These are phyloP conservation scores for Vigna angularis DNA, from an alignment of 306 rosid genomes.

Conservation along the genomic window DNA sequence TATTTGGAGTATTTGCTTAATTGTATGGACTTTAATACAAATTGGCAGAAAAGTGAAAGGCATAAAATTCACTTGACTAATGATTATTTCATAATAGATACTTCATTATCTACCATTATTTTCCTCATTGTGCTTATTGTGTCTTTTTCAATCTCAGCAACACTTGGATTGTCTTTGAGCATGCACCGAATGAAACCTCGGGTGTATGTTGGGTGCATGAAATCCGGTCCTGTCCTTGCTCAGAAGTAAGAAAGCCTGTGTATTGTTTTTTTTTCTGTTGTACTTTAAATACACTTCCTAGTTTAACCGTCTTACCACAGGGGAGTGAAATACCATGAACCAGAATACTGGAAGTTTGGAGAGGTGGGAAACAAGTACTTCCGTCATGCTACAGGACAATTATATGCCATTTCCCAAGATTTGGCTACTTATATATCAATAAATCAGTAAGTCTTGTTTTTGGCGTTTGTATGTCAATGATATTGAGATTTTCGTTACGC, in stretches of 20 bases:
- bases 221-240: constrained; percentile 90
- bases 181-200: constrained; percentile 69
- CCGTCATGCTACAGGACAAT: constrained; percentile 93
- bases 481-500: constrained; percentile 12
- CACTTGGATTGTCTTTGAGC: constrained; percentile 68
- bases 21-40: not conserved
- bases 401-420: constrained; percentile 86
- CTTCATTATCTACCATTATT: constrained; percentile 15
- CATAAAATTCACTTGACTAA: not conserved
- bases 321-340: constrained; percentile 93
- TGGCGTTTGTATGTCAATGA: constrained; percentile 20
- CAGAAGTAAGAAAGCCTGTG: constrained; percentile 66
- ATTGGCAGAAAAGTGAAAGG: not conserved
- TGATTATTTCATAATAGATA: constrained; percentile 6
- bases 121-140: constrained; percentile 28
- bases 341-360: constrained; percentile 95
- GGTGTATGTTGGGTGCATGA: constrained; percentile 94
- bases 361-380: constrained; percentile 86
- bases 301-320: constrained; percentile 49
- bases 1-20: constrained; percentile 1
- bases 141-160: constrained; percentile 53
- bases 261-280: constrained; percentile 17
- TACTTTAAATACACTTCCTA: constrained; percentile 37
- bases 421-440: constrained; percentile 77
- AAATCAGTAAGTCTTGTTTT: constrained; percentile 69